These are phyloP conservation scores for Trametes hirsuta DNA, from an alignment of 1,284 basidiomycete species.

Conservation along the genomic window DNA sequence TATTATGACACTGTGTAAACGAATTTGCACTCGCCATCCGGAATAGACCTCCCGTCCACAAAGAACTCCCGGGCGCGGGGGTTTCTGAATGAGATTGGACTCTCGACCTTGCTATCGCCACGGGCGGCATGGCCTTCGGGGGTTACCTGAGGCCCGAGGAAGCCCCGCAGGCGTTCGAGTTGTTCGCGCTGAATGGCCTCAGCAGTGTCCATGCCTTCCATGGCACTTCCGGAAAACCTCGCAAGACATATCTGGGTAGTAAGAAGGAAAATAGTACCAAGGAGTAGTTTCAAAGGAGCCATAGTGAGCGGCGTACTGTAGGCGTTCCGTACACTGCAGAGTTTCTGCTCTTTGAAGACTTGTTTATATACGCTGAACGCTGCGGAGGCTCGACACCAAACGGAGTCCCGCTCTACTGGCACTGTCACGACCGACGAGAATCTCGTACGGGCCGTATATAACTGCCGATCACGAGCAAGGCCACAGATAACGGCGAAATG, in stretches of 20 bases:
- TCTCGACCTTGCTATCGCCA: conserved; percentile 15
- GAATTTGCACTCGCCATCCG: conserved; percentile 29
- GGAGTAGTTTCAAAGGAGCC: conserved; percentile 7
- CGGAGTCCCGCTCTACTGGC: conserved; percentile 11
- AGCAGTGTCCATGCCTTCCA: conserved; percentile 46
- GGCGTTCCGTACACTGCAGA: background rate
- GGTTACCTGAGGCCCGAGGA: conserved; percentile 40
- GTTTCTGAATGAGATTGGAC: conserved; percentile 37
- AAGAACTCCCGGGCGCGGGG: conserved; percentile 38
- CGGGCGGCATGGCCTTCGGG: background rate
- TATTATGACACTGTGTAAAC: background rate
- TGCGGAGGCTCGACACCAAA: background rate
- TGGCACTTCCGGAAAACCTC: conserved; percentile 22
- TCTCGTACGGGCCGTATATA: conserved; percentile 5
- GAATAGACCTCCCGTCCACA: conserved; percentile 38
- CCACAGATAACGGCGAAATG: conserved; percentile 19
- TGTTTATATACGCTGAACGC: background rate
- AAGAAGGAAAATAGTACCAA: conserved; percentile 5
- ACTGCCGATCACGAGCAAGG: conserved; percentile 14
- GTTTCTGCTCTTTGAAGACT: background rate
- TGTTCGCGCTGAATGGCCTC: conserved; percentile 53
- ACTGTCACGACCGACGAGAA: background rate
- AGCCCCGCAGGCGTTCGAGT: conserved; percentile 44
- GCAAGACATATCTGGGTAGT: conserved; percentile 6
- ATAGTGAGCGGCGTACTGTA: background rate